Evolutionary conservation across 306 rosid species (phyloP).

Genomic region (Vigna trinervia): DNA sequence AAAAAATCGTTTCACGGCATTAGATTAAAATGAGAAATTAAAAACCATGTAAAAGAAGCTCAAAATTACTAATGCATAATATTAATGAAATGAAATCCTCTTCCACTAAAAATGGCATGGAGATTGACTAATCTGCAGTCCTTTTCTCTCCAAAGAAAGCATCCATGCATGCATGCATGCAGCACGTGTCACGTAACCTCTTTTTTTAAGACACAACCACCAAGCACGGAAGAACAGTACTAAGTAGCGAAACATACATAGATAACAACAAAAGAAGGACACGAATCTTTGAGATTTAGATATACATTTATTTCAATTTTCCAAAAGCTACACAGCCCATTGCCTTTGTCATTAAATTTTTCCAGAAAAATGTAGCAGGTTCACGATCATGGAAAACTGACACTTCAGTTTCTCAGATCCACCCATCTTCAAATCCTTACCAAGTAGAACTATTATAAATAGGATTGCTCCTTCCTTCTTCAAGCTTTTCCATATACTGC

Average conservation of each 20-base stretch:
- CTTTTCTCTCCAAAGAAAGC: slow-evolving; percentile 35
- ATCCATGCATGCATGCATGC: slow-evolving; percentile 50
- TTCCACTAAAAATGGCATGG: neutral
- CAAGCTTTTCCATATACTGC: slow-evolving; percentile 16
- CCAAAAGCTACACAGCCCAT: slow-evolving; percentile 45
- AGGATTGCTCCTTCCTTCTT: slow-evolving; percentile 36
- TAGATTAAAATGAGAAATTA: too few species aligned
- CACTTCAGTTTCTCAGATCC: slow-evolving; percentile 57
- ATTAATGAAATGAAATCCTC: neutral
- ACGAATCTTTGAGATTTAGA: slow-evolving; percentile 19
- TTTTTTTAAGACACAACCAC: slow-evolving; percentile 35
- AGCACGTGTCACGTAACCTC: slow-evolving; percentile 33
- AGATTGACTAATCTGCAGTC: neutral
- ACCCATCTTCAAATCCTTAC: slow-evolving; percentile 37
- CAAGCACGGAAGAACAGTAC: slow-evolving; percentile 41
- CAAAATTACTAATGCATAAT: too few species aligned
- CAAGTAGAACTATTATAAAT: slow-evolving; percentile 56
- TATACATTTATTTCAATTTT: slow-evolving; percentile 45
- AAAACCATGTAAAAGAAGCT: too few species aligned
- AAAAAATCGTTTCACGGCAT: too few species aligned
- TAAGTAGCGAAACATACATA: neutral
- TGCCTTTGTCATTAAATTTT: slow-evolving; percentile 49
- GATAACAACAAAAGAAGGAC: neutral
- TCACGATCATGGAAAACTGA: slow-evolving; percentile 64
- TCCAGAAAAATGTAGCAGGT: slow-evolving; percentile 57